Conservation (phyloP, 192 early-diverging fungal species). For the Pecoramyces ruminantium region DNA sequence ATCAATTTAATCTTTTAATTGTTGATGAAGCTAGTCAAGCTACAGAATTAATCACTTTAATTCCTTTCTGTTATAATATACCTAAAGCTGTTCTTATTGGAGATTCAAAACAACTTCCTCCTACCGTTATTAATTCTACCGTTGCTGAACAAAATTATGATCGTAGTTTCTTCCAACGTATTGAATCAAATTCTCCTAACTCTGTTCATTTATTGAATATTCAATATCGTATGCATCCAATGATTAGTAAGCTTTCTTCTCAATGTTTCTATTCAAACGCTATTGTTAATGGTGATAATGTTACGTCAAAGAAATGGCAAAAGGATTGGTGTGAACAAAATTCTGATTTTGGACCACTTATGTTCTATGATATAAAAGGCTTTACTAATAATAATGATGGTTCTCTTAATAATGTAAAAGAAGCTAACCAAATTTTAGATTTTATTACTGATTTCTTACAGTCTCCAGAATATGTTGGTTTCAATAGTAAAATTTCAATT, state of each 20-base stretch:
- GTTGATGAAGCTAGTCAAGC: constrained; percentile 94
- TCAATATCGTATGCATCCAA: constrained; percentile 95
- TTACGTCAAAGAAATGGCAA: constrained; percentile 60
- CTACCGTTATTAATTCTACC: constrained; percentile 60
- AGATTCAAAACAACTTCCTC: constrained; percentile 85
- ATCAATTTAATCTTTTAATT: constrained; percentile 59
- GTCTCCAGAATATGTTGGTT: constrained; percentile 11
- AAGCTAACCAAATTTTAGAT: not conserved
- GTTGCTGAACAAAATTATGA: constrained; percentile 57
- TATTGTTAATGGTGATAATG: constrained; percentile 47
- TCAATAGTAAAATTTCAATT: constrained; percentile 50
- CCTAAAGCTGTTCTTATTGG: constrained; percentile 79
- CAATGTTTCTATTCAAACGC: constrained; percentile 57
- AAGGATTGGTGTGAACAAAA: constrained; percentile 2
- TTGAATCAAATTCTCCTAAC: constrained; percentile 47
- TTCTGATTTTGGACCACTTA: constrained; percentile 48
- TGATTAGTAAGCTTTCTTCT: constrained; percentile 67
- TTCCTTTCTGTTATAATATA: constrained; percentile 68
- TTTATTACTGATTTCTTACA: not conserved
- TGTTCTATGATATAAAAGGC: constrained; percentile 55
- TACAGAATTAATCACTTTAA: constrained; percentile 68
- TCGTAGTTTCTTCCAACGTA: constrained; percentile 71
- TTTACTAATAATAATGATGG: not conserved
- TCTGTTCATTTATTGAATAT: constrained; percentile 71
- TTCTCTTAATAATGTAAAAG: not conserved